A percentile compares a stretch with the other conserved stretches of the same genome.
phyloP scores from a whole-genome alignment of 2,329 filamentous ascomycete species.

The Pestalotiopsis fici region DNA sequence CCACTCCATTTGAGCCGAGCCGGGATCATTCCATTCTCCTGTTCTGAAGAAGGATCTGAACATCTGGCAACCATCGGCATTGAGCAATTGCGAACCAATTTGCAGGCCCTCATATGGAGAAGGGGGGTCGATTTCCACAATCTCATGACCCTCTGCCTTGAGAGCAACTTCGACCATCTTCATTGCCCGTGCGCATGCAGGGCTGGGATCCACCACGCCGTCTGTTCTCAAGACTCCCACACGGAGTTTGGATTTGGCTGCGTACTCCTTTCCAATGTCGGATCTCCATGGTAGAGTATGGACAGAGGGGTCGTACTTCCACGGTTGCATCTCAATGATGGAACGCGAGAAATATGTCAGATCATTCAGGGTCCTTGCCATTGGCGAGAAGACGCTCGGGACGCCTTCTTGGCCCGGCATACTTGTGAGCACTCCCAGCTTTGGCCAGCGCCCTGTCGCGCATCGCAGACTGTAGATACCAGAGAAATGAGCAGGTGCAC shows the following conservation, averaged over 20 bases:
- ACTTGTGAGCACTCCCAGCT: slow-evolving; percentile 78
- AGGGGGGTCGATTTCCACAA: slow-evolving; percentile 65
- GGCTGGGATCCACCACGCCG: slow-evolving; percentile 81
- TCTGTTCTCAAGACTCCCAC: slow-evolving; percentile 80
- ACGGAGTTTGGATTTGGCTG: slow-evolving; percentile 62
- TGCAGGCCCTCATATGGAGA: slow-evolving; percentile 74
- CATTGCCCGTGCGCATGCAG: slow-evolving; percentile 78
- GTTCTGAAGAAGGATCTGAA: slow-evolving; percentile 76
- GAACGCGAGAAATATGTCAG: slow-evolving; percentile 81
- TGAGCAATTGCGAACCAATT: slow-evolving; percentile 78
- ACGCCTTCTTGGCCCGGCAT: slow-evolving; percentile 94
- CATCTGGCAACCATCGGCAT: slow-evolving; percentile 79
- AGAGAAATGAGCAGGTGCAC: slow-evolving; percentile 84
- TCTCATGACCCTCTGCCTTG: slow-evolving; percentile 71
- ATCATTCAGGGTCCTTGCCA: slow-evolving; percentile 84
- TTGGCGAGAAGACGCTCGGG: slow-evolving; percentile 86
- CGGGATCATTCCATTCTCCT: slow-evolving; percentile 79
- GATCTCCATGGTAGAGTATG: slow-evolving; percentile 81
- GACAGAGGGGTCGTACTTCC: slow-evolving; percentile 84
- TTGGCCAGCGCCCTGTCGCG: slow-evolving; percentile 88
- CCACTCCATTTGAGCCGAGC: slow-evolving; percentile 72
- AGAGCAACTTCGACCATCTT: slow-evolving; percentile 71
- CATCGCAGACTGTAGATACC: slow-evolving; percentile 87
- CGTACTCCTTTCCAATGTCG: slow-evolving; percentile 59
- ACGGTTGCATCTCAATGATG: slow-evolving; percentile 79